phyloP scores from a whole-genome alignment of 768 basidiomycete species.

The Tricholoma bakamatsutake region DNA sequence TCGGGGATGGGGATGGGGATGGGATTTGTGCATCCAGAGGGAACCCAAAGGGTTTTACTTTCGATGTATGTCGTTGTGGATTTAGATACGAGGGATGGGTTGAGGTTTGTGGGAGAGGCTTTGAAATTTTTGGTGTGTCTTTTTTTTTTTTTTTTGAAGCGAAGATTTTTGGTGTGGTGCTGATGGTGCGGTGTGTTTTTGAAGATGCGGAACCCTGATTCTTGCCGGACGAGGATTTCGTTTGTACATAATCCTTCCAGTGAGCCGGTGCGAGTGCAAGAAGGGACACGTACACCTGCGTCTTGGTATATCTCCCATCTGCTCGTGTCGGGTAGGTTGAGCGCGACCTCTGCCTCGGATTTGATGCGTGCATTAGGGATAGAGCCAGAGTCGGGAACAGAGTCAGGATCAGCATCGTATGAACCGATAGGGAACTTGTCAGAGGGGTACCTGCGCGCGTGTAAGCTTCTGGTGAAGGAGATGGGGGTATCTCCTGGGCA shows the following conservation, averaged over 20 bases:
- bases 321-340: constrained; percentile 32
- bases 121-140: constrained; percentile 56
- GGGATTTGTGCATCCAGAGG: constrained; percentile 58
- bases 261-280: not conserved
- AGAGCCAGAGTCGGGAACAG: constrained; percentile 7
- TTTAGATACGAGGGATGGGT: constrained; percentile 59
- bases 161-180: not conserved
- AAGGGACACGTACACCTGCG: constrained; percentile 14
- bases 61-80: constrained; percentile 71
- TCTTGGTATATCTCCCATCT: constrained; percentile 51
- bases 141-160: not conserved
- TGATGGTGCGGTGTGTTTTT: no score
- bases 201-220: no score
- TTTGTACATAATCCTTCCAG: constrained; percentile 69
- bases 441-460: constrained; percentile 35
- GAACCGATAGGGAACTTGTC: no score
- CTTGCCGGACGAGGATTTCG: constrained; percentile 47
- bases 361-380: constrained; percentile 36
- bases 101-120: constrained; percentile 56
- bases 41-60: constrained; percentile 31
- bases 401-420: not conserved
- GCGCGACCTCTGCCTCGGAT: constrained; percentile 29
- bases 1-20: constrained; percentile 5
- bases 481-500: constrained; percentile 57
- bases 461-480: constrained; percentile 45